These are phyloP conservation scores for Entomophthora muscae DNA, from an alignment of 371 early-diverging fungal species.

Conservation along the genomic window DNA sequence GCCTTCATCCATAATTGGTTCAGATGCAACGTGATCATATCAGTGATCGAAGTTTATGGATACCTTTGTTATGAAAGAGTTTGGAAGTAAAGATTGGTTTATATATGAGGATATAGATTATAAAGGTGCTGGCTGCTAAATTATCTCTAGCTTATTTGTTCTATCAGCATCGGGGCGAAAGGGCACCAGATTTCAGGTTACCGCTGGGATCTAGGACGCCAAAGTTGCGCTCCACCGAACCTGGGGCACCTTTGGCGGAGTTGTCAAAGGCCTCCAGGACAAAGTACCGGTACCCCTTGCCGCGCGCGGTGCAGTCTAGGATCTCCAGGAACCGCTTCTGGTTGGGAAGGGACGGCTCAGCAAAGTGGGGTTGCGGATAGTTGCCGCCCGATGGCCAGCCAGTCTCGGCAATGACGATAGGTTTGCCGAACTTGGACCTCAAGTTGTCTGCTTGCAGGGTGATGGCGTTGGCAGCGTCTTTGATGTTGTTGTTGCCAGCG, in stretches of 20 bases:
- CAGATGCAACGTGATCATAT: no score
- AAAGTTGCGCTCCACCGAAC: not conserved
- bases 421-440: not conserved
- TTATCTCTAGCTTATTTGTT: no score
- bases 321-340: not conserved
- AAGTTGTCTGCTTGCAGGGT: not conserved
- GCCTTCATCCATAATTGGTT: no score
- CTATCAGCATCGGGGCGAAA: no score
- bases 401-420: not conserved
- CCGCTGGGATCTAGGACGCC: not conserved
- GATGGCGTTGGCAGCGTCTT: not conserved
- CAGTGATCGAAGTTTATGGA: no score
- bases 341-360: not conserved
- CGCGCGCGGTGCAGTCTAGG: not conserved
- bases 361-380: not conserved
- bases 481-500: not conserved
- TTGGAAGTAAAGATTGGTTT: no score
- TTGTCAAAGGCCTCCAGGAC: slow-evolving; percentile 4
- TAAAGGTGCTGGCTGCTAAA: no score
- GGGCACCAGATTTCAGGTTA: slow-evolving; percentile 1
- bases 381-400: not conserved
- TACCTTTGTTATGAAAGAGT: no score
- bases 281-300: not conserved
- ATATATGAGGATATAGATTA: no score
- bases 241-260: not conserved